Percentiles rank a stretch among this genome's conserved stretches.
Conservation (phyloP, 2,329 filamentous ascomycete species). For the Diplodia intermedia region DNA sequence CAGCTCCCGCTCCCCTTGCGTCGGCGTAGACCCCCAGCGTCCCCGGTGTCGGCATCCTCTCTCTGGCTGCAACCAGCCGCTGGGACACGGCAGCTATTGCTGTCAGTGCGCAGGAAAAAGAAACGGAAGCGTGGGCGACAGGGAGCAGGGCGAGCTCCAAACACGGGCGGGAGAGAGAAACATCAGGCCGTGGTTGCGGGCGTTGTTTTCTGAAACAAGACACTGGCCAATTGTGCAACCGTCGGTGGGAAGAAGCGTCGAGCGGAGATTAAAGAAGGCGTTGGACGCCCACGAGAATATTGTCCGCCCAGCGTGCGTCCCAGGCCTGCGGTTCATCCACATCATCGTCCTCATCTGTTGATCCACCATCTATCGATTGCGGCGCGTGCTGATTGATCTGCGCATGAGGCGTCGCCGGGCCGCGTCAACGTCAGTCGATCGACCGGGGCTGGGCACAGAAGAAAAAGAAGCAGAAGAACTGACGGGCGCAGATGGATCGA, state of each 20-base stretch:
- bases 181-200: not conserved
- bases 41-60: not conserved
- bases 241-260: not conserved
- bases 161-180: not conserved
- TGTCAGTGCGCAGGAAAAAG: not conserved
- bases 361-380: not conserved
- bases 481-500: not conserved
- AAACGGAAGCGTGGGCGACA: not conserved
- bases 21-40: constrained; percentile 1
- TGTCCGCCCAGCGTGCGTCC: not conserved
- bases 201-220: constrained; percentile 15
- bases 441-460: not conserved
- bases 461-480: not conserved
- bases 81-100: not conserved
- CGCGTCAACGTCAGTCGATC: not conserved
- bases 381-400: constrained; percentile 5
- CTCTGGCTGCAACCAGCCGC: not conserved
- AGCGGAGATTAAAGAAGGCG: constrained; percentile 24
- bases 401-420: not conserved
- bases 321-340: constrained; percentile 12
- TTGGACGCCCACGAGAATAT: constrained; percentile 21
- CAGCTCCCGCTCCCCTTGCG: constrained; percentile 3
- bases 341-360: not conserved
- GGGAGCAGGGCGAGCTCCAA: not conserved
- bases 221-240: constrained; percentile 7